Percentiles rank a stretch among this genome's conserved stretches.
These are phyloP conservation scores for Phytophthora meadii DNA, from an alignment of 352 stramenopile genomes.

Conservation along the genomic window DNA sequence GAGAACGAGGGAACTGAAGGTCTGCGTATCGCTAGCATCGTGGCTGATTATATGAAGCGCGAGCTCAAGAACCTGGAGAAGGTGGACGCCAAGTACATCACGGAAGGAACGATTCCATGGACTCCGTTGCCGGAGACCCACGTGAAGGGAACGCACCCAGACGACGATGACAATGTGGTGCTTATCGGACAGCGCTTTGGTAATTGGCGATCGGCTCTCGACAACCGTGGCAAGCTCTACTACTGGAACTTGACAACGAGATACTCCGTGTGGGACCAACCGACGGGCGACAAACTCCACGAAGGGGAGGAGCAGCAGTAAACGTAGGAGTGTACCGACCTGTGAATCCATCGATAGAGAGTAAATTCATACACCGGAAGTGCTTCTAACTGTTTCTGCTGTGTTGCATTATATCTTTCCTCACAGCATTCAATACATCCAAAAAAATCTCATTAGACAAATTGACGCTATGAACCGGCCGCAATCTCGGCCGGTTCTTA, in stretches of 20 bases:
- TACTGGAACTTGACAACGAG: constrained; percentile 90
- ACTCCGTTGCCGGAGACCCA: constrained; percentile 46
- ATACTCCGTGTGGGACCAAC: constrained; percentile 82
- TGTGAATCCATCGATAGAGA: constrained; percentile 25
- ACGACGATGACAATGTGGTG: constrained; percentile 72
- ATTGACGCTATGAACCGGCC: no score
- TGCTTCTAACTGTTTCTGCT: constrained; percentile 16
- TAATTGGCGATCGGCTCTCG: constrained; percentile 86
- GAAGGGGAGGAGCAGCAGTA: constrained; percentile 57
- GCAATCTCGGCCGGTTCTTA: background rate
- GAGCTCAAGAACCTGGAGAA: constrained; percentile 86
- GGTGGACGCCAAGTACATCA: constrained; percentile 71
- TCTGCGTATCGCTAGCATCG: constrained; percentile 62
- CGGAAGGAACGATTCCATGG: constrained; percentile 83
- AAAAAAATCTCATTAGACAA: background rate
- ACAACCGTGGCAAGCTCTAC: constrained; percentile 88
- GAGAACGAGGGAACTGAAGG: constrained; percentile 68
- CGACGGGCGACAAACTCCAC: constrained; percentile 63
- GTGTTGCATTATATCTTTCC: constrained; percentile 22
- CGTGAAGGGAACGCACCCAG: constrained; percentile 26
- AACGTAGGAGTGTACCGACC: background rate
- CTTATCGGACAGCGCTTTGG: constrained; percentile 85
- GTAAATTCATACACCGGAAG: constrained; percentile 9
- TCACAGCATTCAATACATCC: constrained; percentile 23
- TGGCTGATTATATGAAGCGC: constrained; percentile 80